These are phyloP conservation scores for Alternaria tenuissima DNA, from an alignment of 2,329 filamentous ascomycete species.

Conservation along the genomic window DNA sequence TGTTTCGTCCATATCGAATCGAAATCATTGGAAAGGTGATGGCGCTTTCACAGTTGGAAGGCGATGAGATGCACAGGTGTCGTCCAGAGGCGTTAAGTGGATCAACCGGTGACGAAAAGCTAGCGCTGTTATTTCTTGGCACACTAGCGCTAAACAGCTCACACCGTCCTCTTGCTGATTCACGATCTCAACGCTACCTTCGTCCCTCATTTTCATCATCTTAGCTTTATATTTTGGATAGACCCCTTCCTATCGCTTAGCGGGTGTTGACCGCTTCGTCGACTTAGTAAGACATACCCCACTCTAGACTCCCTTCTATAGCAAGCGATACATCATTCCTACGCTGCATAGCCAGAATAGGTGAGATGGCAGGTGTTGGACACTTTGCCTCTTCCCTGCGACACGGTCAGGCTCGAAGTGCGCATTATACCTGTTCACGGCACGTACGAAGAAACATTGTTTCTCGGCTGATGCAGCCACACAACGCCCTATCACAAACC, in stretches of 20 bases:
- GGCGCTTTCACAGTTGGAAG: neutral
- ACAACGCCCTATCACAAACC: constrained; percentile 15
- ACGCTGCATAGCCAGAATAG: constrained; percentile 15
- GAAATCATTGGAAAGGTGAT: neutral
- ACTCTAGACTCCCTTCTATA: constrained; percentile 21
- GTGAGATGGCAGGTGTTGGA: constrained; percentile 33
- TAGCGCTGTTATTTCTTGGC: constrained; percentile 1
- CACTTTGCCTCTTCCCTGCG: constrained; percentile 15
- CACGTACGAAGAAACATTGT: constrained; percentile 10
- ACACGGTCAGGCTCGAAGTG: constrained; percentile 19
- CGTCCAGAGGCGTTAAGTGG: neutral
- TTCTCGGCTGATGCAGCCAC: neutral
- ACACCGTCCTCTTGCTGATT: constrained; percentile 24
- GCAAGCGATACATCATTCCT: constrained; percentile 21
- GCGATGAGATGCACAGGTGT: neutral
- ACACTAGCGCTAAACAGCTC: constrained; percentile 21
- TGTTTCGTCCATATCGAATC: neutral
- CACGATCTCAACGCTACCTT: constrained; percentile 16
- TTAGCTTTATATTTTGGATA: constrained; percentile 22
- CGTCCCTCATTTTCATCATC: constrained; percentile 13
- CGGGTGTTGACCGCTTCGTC: constrained; percentile 31
- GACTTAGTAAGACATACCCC: constrained; percentile 34
- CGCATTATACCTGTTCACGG: constrained; percentile 3
- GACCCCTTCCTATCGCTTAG: constrained; percentile 16
- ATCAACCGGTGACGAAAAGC: constrained; percentile 5